Conservation (phyloP, 805 yeast genomes). For the Candida awuae region DNA sequence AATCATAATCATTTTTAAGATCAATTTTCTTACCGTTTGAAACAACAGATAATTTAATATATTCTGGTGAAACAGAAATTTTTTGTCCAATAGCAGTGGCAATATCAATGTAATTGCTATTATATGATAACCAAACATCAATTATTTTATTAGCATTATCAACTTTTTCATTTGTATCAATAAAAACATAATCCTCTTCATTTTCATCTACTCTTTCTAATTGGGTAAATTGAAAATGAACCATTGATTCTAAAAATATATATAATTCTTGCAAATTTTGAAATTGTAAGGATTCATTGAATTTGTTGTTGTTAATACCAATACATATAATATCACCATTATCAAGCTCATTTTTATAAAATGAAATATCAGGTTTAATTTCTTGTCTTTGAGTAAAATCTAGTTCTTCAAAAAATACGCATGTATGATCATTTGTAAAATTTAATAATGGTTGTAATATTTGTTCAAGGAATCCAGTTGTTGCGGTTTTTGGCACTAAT, state of each 20-base stretch:
- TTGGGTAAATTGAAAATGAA: slow-evolving; percentile 49
- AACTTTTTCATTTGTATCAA: slow-evolving; percentile 25
- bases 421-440: slow-evolving; percentile 27
- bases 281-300: slow-evolving; percentile 15
- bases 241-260: slow-evolving; percentile 48
- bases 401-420: slow-evolving; percentile 51
- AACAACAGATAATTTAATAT: slow-evolving; percentile 58
- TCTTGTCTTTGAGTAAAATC: slow-evolving; percentile 44
- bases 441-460: slow-evolving; percentile 36
- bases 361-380: slow-evolving; percentile 33
- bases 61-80: slow-evolving; percentile 48
- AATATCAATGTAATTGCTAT: slow-evolving; percentile 50
- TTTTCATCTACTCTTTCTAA: slow-evolving; percentile 33
- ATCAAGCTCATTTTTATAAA: slow-evolving; percentile 49
- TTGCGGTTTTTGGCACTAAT: slow-evolving; percentile 41
- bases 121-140: slow-evolving; percentile 63
- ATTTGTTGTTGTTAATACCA: slow-evolving; percentile 15
- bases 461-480: slow-evolving; percentile 34
- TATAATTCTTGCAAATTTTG: slow-evolving; percentile 40
- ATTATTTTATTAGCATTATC: slow-evolving; percentile 22
- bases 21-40: slow-evolving; percentile 50
- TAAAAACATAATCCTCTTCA: slow-evolving; percentile 42
- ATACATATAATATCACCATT: slow-evolving; percentile 60
- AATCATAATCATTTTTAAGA: slow-evolving; percentile 34
- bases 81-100: slow-evolving; percentile 51